phyloP scores from a whole-genome alignment of 2,329 filamentous ascomycete genomes.

The Clarireedia homoeocarpa region DNA sequence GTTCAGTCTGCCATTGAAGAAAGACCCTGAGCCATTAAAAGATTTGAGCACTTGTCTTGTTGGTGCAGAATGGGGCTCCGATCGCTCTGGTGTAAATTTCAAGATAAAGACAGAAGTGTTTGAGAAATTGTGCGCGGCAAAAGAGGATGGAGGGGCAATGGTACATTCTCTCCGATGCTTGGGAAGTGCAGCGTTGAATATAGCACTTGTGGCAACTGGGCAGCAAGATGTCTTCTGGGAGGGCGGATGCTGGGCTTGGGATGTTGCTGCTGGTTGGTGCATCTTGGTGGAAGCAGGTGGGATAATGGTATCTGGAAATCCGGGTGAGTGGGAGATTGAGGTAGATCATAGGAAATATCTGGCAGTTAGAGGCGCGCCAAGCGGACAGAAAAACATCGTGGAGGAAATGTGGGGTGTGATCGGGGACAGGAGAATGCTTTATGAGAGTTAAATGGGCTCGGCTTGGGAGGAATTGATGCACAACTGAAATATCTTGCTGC shows the following conservation, averaged over 20 bases:
- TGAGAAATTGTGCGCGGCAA: slow-evolving; percentile 46
- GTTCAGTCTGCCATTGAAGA: slow-evolving; percentile 38
- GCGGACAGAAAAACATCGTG: slow-evolving; percentile 52
- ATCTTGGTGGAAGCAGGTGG: slow-evolving; percentile 70
- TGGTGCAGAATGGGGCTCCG: slow-evolving; percentile 66
- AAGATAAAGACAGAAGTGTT: slow-evolving; percentile 62
- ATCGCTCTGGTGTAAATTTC: slow-evolving; percentile 62
- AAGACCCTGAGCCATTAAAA: slow-evolving; percentile 45
- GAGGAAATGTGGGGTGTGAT: slow-evolving; percentile 58
- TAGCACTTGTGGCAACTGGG: slow-evolving; percentile 65
- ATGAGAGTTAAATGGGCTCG: slow-evolving; percentile 24
- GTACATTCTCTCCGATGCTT: slow-evolving; percentile 65
- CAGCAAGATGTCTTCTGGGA: slow-evolving; percentile 74
- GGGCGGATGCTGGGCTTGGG: slow-evolving; percentile 78
- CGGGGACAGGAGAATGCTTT: slow-evolving; percentile 46
- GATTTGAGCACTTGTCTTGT: slow-evolving; percentile 58
- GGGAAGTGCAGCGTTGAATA: slow-evolving; percentile 67
- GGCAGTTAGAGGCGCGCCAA: slow-evolving; percentile 51
- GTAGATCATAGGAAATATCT: slow-evolving; percentile 55
- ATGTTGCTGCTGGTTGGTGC: slow-evolving; percentile 75
- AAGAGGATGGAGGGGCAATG: slow-evolving; percentile 63
- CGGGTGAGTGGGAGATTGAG: slow-evolving; percentile 59
- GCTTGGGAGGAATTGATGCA: background rate
- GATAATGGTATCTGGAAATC: slow-evolving; percentile 63
- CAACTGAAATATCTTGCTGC: background rate